Evolutionary conservation across 2,329 filamentous ascomycete species (phyloP), one percentile per base, ranked within the genome.

Genomic region (Dothistroma pini): DNA sequence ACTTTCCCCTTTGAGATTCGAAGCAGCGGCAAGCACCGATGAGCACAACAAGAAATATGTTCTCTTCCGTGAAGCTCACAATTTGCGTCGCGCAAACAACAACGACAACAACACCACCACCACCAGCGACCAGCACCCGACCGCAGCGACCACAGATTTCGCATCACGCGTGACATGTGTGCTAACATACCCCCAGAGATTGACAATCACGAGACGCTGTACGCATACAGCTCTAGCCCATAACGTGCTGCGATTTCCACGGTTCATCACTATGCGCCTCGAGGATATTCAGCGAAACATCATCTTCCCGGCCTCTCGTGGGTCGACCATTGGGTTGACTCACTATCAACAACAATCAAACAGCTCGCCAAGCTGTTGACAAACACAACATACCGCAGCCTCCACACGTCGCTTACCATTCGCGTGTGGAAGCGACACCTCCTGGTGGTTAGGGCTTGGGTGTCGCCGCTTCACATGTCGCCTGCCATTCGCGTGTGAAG

Each of bases 71-170:
- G 38, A 44, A 44, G 12, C 38, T 44, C 38, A 38, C 34, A 3
- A 11, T 38, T 10, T 7, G 10, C 10, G 9, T 16, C 7, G 14
- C 51, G n/a, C 25, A 29, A 34, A 10, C 29, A 21, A 7, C 32
- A 54, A 11, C 32, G 41, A 11, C 52, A 35, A 25, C 52, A 54
- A 11, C 52, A 54, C 8, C 52, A 54, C 12, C 52, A 38, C n/a
- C n/a, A 51, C 47, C 38, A 29, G 14, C 49, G 14, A n/a, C 7
- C 49, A 29, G 38, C 52, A 38, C n/a, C 19, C 52, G 52, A 54
- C 52, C 22, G 52, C 34, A 54, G 32, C 52, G 35, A 54, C 52
- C 38, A 34, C 32, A 41, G 52, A 38, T 54, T 31, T 54, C 21
- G 52, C 52, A 38, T 31, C 29, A 19, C 12, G 52, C 52, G n/a